Evolutionary conservation across 805 yeast genomes (phyloP).

Genomic region (Clavispora santaluciae): DNA sequence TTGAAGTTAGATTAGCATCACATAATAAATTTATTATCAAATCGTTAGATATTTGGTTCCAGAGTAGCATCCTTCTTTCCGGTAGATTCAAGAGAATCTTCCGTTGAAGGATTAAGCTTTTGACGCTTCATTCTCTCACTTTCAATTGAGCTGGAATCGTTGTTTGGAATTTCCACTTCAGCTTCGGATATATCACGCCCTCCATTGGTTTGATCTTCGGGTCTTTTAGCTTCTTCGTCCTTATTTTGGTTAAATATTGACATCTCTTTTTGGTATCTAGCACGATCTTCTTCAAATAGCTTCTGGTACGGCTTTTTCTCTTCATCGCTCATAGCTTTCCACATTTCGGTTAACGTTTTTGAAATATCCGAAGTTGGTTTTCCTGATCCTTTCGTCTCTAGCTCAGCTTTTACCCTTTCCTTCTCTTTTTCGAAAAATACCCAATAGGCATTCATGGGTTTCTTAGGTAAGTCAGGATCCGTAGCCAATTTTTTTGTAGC

Average conservation of each 20-base stretch:
- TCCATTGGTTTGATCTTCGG: not conserved
- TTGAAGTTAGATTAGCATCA: not conserved
- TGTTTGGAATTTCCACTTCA: not conserved
- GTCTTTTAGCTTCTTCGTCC: not conserved
- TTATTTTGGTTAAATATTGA: slow-evolving; percentile 37
- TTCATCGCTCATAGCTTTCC: slow-evolving; percentile 71
- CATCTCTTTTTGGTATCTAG: slow-evolving; percentile 72
- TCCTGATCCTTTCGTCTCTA: slow-evolving; percentile 50
- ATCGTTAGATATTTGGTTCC: not conserved
- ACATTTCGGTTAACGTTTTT: slow-evolving; percentile 74
- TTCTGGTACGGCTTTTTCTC: slow-evolving; percentile 70
- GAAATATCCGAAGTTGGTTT: slow-evolving; percentile 54
- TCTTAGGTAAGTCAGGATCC: slow-evolving; percentile 82
- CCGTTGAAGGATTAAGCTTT: not conserved
- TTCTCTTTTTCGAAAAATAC: slow-evolving; percentile 84
- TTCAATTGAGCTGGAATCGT: not conserved
- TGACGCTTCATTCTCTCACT: not conserved
- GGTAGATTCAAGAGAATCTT: not conserved
- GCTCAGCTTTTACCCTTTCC: slow-evolving; percentile 58
- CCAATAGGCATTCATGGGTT: slow-evolving; percentile 87
- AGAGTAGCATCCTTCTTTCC: not conserved
- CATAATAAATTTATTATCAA: not conserved
- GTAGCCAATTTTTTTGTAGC: slow-evolving; percentile 40
- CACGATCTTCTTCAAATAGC: slow-evolving; percentile 72
- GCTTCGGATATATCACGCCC: not conserved